Evolutionary conservation across 2,329 filamentous ascomycete genomes (phyloP).

Genomic region (Tolypocladium tropicale): DNA sequence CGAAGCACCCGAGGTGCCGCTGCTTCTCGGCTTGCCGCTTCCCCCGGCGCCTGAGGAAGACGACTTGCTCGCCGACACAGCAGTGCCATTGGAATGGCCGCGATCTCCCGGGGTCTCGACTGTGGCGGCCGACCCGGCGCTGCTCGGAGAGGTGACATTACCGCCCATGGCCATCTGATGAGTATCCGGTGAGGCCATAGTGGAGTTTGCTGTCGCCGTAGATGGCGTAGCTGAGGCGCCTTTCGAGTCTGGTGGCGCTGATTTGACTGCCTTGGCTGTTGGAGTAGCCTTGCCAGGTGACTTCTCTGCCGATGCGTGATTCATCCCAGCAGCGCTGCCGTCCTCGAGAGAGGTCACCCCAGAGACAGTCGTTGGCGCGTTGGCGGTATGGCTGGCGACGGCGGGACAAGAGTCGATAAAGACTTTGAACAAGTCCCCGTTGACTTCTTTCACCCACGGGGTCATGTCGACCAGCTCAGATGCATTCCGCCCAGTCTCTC

Average conservation of each 20-base stretch:
- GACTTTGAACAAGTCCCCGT: neutral
- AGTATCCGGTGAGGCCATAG: neutral
- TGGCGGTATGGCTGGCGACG: neutral
- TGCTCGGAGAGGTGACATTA: neutral
- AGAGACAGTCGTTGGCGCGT: neutral
- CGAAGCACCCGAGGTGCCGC: conserved; percentile 14
- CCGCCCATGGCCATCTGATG: neutral
- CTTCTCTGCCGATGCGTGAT: neutral
- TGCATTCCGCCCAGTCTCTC: neutral
- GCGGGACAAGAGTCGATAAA: neutral
- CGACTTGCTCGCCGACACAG: neutral
- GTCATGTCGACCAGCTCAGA: neutral
- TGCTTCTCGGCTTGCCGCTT: conserved; percentile 16
- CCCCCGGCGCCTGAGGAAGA: conserved; percentile 5
- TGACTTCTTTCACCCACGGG: neutral
- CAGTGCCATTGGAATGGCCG: neutral
- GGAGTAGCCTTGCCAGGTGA: neutral
- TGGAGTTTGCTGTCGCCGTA: conserved; percentile 1
- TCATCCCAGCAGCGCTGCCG: neutral
- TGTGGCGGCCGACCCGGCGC: neutral
- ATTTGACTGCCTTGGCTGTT: neutral
- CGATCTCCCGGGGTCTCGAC: conserved; percentile 2
- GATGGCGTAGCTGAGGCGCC: neutral
- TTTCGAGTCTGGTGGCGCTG: neutral
- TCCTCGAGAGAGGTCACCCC: neutral